These are phyloP conservation scores for Colletotrichum plurivorum DNA, from an alignment of 2,329 filamentous ascomycete species.

Conservation along the genomic window DNA sequence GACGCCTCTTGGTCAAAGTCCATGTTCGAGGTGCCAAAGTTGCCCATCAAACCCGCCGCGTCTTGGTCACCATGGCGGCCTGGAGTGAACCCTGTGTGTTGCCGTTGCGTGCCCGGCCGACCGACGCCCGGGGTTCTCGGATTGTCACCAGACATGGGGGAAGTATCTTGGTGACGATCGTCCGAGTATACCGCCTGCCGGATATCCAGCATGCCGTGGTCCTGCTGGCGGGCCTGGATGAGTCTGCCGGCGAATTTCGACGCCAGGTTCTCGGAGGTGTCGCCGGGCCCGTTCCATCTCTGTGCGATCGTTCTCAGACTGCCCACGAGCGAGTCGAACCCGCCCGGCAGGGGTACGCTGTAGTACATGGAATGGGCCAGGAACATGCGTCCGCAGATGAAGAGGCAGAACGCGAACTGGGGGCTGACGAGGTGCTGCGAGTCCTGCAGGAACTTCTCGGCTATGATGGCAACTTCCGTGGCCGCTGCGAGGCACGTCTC, in stretches of 20 bases:
- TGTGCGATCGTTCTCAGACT: slow-evolving; percentile 53
- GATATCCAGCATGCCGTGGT: slow-evolving; percentile 48
- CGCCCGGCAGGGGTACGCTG: slow-evolving; percentile 44
- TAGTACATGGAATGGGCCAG: slow-evolving; percentile 52
- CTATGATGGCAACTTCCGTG: slow-evolving; percentile 54
- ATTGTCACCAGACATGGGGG: background rate
- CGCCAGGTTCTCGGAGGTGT: slow-evolving; percentile 48
- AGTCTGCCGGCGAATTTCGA: slow-evolving; percentile 52
- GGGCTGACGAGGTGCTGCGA: slow-evolving; percentile 48
- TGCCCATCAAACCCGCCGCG: background rate
- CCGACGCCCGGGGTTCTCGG: background rate
- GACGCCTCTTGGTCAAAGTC: slow-evolving; percentile 38
- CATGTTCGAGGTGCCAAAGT: slow-evolving; percentile 5
- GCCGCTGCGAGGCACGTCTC: slow-evolving; percentile 57
- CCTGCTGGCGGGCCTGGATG: slow-evolving; percentile 45
- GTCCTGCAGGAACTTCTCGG: slow-evolving; percentile 52
- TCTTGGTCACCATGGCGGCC: background rate
- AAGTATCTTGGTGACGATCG: slow-evolving; percentile 29
- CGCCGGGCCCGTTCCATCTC: slow-evolving; percentile 52
- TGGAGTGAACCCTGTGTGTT: background rate
- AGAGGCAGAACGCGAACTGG: slow-evolving; percentile 57
- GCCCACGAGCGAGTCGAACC: slow-evolving; percentile 50
- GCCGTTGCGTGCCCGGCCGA: background rate
- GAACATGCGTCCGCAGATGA: slow-evolving; percentile 52
- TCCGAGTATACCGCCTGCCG: slow-evolving; percentile 52